Evolutionary conservation across 1,284 basidiomycete genomes (phyloP).

Genomic region (Neonothopanus nambi): DNA sequence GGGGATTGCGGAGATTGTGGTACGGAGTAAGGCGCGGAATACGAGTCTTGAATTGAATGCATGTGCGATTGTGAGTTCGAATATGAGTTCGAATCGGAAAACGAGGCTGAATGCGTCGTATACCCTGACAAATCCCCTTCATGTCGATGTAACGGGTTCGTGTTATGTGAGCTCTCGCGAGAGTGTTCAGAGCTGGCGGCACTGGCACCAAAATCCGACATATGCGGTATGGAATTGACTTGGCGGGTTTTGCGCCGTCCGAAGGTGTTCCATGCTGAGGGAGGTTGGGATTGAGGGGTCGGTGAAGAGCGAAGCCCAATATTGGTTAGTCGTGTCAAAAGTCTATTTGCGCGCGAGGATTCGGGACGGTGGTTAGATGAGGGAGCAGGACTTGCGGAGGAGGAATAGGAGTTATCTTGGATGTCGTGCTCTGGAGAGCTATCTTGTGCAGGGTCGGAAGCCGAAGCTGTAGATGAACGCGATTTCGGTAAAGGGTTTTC

Average conservation of each 20-base stretch:
- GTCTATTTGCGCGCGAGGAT: conserved; percentile 7
- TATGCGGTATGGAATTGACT: conserved; percentile 10
- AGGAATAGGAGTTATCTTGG: background rate
- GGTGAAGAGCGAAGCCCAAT: conserved; percentile 5
- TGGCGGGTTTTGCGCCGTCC: conserved; percentile 5
- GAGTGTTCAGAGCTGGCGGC: conserved; percentile 6
- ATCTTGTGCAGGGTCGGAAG: background rate
- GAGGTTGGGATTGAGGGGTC: conserved; percentile 1
- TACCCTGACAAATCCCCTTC: too few species aligned
- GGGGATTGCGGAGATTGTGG: background rate
- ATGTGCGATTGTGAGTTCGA: background rate
- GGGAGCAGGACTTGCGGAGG: background rate
- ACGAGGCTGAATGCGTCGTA: background rate
- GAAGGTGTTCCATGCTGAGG: conserved; percentile 14
- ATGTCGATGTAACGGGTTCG: background rate
- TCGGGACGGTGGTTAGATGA: conserved; percentile 1
- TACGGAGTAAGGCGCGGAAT: too few species aligned
- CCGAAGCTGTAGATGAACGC: background rate
- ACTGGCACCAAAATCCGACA: conserved; percentile 9
- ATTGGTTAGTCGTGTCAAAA: conserved; percentile 4
- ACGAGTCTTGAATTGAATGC: background rate
- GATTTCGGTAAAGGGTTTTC: conserved; percentile 40
- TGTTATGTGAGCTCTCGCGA: conserved; percentile 2
- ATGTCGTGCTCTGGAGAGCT: background rate
- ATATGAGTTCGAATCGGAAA: background rate